Percentiles rank a stretch among this genome's conserved stretches.
Evolutionary conservation across 345 rosid species (phyloP).

Genomic region (Nephelium lappaceum): DNA sequence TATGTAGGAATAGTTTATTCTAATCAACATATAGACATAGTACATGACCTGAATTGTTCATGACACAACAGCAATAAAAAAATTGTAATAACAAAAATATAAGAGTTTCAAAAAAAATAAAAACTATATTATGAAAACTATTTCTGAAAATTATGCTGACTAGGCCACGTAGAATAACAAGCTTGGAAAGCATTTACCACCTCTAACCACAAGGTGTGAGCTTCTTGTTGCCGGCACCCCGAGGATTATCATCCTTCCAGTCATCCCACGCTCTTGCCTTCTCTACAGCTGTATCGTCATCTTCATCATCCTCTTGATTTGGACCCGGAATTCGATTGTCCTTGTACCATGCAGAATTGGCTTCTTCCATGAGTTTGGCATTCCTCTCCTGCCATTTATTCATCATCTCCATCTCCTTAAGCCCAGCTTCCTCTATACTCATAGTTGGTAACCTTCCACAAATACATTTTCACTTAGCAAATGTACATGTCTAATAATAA

Average conservation of each 20-base stretch:
- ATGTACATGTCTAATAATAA: background rate
- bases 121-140: background rate
- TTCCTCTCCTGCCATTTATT: slow-evolving; percentile 89
- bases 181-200: slow-evolving; percentile 16
- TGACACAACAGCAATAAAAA: background rate
- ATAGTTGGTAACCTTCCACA: slow-evolving; percentile 85
- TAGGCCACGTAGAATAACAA: background rate
- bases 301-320: slow-evolving; percentile 52
- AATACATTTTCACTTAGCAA: slow-evolving; percentile 13
- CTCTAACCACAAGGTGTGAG: slow-evolving; percentile 91
- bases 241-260: slow-evolving; percentile 98
- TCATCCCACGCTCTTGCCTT: slow-evolving; percentile 91
- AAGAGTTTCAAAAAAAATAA: too few species aligned
- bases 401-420: slow-evolving; percentile 93
- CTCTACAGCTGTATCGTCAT: slow-evolving; percentile 69
- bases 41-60: background rate
- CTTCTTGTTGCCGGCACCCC: slow-evolving; percentile 96
- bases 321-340: slow-evolving; percentile 49
- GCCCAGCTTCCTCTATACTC: slow-evolving; percentile 99
- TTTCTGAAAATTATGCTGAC: background rate
- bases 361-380: slow-evolving; percentile 81
- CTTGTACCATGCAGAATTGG: slow-evolving; percentile 83
- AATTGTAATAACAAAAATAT: background rate
- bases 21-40: background rate
- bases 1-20: background rate